Conservation (phyloP, 306 rosid species). For the Rosa persica region DNA sequence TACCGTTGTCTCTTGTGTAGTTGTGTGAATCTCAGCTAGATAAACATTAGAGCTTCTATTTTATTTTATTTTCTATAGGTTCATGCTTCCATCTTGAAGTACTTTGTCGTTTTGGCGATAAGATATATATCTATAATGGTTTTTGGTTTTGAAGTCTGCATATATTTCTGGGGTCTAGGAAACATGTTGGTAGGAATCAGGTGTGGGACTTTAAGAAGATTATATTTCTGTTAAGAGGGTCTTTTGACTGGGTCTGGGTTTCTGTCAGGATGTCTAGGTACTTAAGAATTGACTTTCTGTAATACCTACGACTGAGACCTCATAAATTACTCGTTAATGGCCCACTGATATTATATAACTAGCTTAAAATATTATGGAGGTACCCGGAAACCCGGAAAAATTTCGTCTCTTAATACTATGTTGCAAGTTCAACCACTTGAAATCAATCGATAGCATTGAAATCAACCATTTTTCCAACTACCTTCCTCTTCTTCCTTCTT, state of each 20-base stretch:
- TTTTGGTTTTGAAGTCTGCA: neutral
- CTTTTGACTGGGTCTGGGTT: neutral
- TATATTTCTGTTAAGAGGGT: neutral
- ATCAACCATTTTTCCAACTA: no score
- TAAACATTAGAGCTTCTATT: neutral
- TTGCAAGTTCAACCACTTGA: no score
- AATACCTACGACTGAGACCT: no score
- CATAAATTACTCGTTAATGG: no score
- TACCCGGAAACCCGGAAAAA: no score
- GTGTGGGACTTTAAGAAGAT: neutral
- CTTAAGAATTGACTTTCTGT: no score
- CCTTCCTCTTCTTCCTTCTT: constrained; percentile 2
- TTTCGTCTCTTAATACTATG: no score
- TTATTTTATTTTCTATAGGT: neutral
- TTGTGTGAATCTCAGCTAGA: neutral
- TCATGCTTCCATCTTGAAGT: neutral
- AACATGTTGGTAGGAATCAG: neutral
- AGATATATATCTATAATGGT: no score
- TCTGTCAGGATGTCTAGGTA: neutral
- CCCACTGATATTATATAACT: no score
- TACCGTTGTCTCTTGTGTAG: neutral
- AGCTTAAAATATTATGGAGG: no score
- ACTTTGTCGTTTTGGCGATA: neutral
- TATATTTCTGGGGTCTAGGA: neutral
- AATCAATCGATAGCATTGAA: no score